Percentiles rank a stretch among this genome's conserved stretches.
These are phyloP conservation scores for Aureobasidium sp. DNA, from an alignment of 2,329 filamentous ascomycete genomes.

Conservation along the genomic window DNA sequence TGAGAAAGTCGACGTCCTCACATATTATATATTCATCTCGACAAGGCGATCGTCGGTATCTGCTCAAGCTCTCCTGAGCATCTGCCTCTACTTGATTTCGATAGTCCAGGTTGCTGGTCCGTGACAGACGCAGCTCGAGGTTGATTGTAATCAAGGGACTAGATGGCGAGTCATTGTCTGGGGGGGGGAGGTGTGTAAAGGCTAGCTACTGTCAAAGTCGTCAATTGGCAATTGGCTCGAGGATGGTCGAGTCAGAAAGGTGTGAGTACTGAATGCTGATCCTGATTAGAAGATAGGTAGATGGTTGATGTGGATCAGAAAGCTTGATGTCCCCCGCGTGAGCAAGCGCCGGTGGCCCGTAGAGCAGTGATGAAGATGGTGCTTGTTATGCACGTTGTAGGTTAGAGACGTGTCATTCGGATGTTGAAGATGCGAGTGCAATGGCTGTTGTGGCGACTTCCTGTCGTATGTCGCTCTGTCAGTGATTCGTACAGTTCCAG, in stretches of 20 bases:
- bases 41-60: neutral
- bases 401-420: neutral
- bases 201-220: neutral
- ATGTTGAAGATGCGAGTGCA: neutral
- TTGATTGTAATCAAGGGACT: neutral
- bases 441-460: neutral
- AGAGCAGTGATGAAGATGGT: neutral
- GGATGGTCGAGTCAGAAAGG: neutral
- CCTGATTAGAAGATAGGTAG: neutral
- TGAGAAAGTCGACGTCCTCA: neutral
- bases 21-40: constrained; percentile 1
- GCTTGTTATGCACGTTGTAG: neutral
- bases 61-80: neutral
- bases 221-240: neutral
- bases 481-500: neutral
- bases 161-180: neutral
- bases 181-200: neutral
- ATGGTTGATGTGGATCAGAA: neutral
- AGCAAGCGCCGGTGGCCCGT: neutral
- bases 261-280: constrained; percentile 1
- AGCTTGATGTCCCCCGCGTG: neutral
- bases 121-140: neutral
- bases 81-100: neutral
- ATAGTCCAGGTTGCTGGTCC: neutral
- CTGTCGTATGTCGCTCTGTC: neutral